Evolutionary conservation across 1,284 basidiomycete genomes (phyloP).

Genomic region (Fomitopsis palustris): DNA sequence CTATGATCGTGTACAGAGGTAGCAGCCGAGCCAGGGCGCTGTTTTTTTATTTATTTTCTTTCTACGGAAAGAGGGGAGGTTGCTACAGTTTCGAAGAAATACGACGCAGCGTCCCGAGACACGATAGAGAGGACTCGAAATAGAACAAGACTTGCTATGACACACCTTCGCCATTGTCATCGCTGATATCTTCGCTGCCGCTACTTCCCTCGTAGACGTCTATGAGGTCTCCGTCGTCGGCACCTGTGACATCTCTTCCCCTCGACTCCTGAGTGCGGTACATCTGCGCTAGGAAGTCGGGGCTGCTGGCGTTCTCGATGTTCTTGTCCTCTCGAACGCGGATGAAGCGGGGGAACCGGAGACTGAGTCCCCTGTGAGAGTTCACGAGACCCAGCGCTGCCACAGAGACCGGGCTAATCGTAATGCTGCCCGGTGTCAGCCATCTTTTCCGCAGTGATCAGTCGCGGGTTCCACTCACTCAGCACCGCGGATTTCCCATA

Average conservation of each 20-base stretch:
- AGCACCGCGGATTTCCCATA: slow-evolving; percentile 91
- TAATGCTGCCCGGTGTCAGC: slow-evolving; percentile 53
- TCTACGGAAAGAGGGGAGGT: too few species aligned
- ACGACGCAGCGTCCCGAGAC: too few species aligned
- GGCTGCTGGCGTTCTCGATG: slow-evolving; percentile 75
- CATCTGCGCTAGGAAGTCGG: slow-evolving; percentile 69
- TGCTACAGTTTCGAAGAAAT: too few species aligned
- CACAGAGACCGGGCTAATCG: slow-evolving; percentile 84
- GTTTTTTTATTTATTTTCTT: too few species aligned
- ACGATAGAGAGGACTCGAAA: neutral
- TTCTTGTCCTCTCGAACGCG: slow-evolving; percentile 78
- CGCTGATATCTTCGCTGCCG: neutral
- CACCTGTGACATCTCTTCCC: slow-evolving; percentile 32
- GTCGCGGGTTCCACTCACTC: slow-evolving; percentile 53
- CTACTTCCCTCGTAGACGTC: slow-evolving; percentile 40
- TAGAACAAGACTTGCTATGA: neutral
- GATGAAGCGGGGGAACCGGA: slow-evolving; percentile 91
- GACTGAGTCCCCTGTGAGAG: slow-evolving; percentile 66
- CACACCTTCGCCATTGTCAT: neutral
- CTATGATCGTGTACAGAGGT: too few species aligned
- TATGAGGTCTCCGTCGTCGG: slow-evolving; percentile 56
- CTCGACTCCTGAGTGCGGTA: slow-evolving; percentile 61
- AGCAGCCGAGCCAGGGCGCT: too few species aligned
- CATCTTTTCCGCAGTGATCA: neutral
- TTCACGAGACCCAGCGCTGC: slow-evolving; percentile 76